phyloP scores from a whole-genome alignment of 352 stramenopile species.

The Albugo laibachii region DNA sequence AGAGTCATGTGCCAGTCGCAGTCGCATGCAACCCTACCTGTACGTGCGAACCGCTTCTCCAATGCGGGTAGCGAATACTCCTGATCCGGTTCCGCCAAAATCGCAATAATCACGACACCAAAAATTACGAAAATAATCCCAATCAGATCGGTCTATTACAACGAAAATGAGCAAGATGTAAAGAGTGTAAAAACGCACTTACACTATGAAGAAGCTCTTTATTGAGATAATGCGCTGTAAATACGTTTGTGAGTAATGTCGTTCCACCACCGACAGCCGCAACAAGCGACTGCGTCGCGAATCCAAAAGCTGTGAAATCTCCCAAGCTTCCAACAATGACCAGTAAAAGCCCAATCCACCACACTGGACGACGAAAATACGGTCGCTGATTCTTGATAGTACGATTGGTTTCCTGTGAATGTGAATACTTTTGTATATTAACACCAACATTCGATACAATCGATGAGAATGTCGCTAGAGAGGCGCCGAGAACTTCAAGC shows the following conservation, averaged over 20 bases:
- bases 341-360: constrained; percentile 65
- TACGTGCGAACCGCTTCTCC: constrained; percentile 57
- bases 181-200: not conserved
- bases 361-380: constrained; percentile 75
- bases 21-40: constrained; percentile 14
- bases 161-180: not conserved
- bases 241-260: constrained; percentile 76
- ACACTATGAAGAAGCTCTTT: constrained; percentile 36
- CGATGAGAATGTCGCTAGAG: constrained; percentile 54
- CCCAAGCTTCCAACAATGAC: constrained; percentile 66
- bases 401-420: constrained; percentile 28
- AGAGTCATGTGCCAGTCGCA: not conserved
- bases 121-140: constrained; percentile 75
- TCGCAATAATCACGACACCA: constrained; percentile 73
- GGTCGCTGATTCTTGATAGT: constrained; percentile 26
- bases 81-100: constrained; percentile 66
- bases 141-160: constrained; percentile 40
- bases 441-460: constrained; percentile 78
- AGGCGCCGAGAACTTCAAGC: constrained; percentile 64
- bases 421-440: constrained; percentile 81
- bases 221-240: constrained; percentile 75
- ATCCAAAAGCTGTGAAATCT: constrained; percentile 79
- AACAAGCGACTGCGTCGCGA: constrained; percentile 79
- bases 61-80: constrained; percentile 75
- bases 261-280: constrained; percentile 65